Evolutionary conservation across 768 basidiomycete genomes (phyloP), one percentile per base, ranked within the genome.

Genomic region (Austroboletus festivus): DNA sequence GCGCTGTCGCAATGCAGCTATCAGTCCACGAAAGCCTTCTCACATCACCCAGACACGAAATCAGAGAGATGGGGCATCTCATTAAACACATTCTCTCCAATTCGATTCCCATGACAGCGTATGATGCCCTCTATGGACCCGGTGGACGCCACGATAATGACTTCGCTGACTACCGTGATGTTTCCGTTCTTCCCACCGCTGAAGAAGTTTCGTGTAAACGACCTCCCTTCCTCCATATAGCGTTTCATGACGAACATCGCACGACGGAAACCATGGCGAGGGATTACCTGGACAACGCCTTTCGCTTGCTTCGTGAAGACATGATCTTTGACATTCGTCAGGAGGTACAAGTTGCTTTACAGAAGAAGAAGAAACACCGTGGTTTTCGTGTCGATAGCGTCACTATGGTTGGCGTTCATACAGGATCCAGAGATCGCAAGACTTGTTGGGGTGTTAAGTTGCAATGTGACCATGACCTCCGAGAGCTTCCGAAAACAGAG

Each of bases 141-240:
- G 85, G 86, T 0, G 86, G 84, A 3, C 72, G 86, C 5, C 86
- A 87, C 48, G 83, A 85, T 56, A 88, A 88, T 43, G 85, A 88
- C 58, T 79, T 78, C 40, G 52, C 60, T 8, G 76, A 83, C 48
- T 86, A 83, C 56, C 77, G 79, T 11, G 54, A 77, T 7, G 81
- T 87, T 19, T 61, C 78, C 24, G 80, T 88, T 46, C 68, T 83
- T 4, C 85, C 86, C 1, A 83, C 85, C 5, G 74, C 80, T 1
- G 78, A 80, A 34, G 86, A 88, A 57, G 68, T 86, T 16, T 54
- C 56, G 2, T 82, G 67, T 21, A 64, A 50, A 1, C 71, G 78
- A 16, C 53, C 50, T 0, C 70, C 85, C 6, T 86, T 81, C 54
- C 59, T 85, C 18, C 73, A 80, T 9, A 71, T 74, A 0, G 71